These are phyloP conservation scores for Quercus glauca DNA, from an alignment of 306 rosid species.

Conservation along the genomic window DNA sequence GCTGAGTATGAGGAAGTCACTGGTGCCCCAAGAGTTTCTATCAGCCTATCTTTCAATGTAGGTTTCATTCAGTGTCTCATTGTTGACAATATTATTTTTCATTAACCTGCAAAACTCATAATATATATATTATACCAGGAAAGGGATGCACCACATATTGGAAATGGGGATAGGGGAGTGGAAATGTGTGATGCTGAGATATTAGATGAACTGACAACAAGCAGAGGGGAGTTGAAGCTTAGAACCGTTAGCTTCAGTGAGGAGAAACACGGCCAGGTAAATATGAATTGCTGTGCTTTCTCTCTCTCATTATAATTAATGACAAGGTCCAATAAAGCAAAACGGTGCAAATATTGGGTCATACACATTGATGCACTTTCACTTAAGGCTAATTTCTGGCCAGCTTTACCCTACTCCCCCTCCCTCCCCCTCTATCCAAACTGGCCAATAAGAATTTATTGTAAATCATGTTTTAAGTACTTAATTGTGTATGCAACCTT, in stretches of 20 bases:
- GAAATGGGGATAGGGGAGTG: constrained; percentile 30
- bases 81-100: not conserved
- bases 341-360: too few species aligned
- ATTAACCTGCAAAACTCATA: not conserved
- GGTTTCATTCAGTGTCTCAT: not conserved
- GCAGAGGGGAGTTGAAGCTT: constrained; percentile 80
- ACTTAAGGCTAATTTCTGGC: too few species aligned
- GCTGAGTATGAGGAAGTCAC: constrained; percentile 78
- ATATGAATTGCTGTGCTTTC: not conserved
- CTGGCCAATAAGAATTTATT: not conserved
- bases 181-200: constrained; percentile 64
- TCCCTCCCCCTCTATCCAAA: too few species aligned
- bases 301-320: not conserved
- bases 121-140: constrained; percentile 31
- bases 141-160: constrained; percentile 27
- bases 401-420: too few species aligned
- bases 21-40: constrained; percentile 38
- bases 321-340: not conserved
- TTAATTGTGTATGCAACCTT: not conserved
- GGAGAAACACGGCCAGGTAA: constrained; percentile 57
- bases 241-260: constrained; percentile 58
- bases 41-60: constrained; percentile 45
- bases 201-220: constrained; percentile 68
- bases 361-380: not conserved
- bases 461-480: not conserved